These are phyloP conservation scores for Balakata baccata DNA, from an alignment of 345 rosid species.

Conservation along the genomic window DNA sequence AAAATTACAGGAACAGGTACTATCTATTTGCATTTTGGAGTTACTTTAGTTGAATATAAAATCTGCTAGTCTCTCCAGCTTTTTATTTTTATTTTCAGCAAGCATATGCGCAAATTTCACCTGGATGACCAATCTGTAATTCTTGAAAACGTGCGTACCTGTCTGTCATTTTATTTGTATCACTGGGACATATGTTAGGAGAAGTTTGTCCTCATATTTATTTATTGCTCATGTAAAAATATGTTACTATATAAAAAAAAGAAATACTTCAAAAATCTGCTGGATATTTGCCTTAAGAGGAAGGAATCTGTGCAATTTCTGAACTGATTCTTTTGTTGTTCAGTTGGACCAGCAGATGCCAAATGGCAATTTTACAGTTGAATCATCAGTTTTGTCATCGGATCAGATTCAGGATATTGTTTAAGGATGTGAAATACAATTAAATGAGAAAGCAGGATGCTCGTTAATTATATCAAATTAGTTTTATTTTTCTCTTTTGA, in stretches of 20 bases:
- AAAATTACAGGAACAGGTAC: constrained; percentile 59
- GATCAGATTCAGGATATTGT: constrained; percentile 67
- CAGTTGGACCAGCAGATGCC: constrained; percentile 67
- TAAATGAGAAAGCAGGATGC: not conserved
- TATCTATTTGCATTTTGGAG: not conserved
- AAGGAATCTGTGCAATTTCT: not conserved
- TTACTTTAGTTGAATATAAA: not conserved
- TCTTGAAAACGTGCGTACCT: constrained; percentile 54
- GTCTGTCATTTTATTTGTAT: not conserved
- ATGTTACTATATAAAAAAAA: not conserved
- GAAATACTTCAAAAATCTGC: not conserved
- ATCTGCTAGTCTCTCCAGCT: not conserved
- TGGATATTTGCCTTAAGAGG: not conserved
- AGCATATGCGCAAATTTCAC: constrained; percentile 63
- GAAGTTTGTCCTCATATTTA: not conserved
- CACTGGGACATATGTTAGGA: not conserved
- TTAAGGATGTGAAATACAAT: not conserved
- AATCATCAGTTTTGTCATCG: constrained; percentile 50
- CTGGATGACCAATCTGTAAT: constrained; percentile 68
- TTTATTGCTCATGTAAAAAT: not conserved
- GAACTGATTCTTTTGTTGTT: constrained; percentile 4
- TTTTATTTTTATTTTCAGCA: constrained; percentile 41
- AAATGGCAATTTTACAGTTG: constrained; percentile 46
- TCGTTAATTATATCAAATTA: not conserved
- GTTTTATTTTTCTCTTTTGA: not conserved